Evolutionary conservation across 352 stramenopile species (phyloP), one percentile per base, ranked within the genome.

Genomic region (Labyrinthula sp.): DNA sequence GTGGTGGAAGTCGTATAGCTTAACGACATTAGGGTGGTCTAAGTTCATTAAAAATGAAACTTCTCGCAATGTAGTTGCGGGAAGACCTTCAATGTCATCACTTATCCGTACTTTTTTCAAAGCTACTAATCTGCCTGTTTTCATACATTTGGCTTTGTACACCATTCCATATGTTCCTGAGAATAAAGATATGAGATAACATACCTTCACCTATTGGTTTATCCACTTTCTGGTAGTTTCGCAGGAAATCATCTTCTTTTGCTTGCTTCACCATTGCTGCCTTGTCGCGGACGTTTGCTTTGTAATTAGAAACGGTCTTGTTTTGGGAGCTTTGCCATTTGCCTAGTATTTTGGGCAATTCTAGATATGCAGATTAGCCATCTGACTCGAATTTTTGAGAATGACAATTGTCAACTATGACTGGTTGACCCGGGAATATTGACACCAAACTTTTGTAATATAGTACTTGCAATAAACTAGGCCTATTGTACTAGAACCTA

Each of bases 91-190:
- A 59, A 95, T 86, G 41, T 89, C 76, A 30, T 48, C 23, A 63
- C 99, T 90, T 27, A 99, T 71, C 12, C 89, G 69, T 54, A 99
- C 99, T 68, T 98, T 97, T 70, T 99, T 99, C 34, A 99, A 68
- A 23, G 91, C 92, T 49, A 99, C 83, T 36, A 98, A 92, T 70
- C 97, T 83, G 40, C 86, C 62, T 38, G 71, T 86, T 38, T 78
- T 66, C 47, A 71, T 77, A 63, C 95, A 82, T 58, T 92, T 93
- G 36, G 82, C 84, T 63, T 98, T 97, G 77, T 98, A 99, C 20
- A 99, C 90, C 14, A 98, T 74, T 23, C 92, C 92, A 59, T 98
- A 99, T 14, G 89, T 98, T n/a, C n/a, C n/a, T n/a, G n/a, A n/a
- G 39, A 73, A 26, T 37, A 47, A 29, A 17, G 9, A 12, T 38